Evolutionary conservation across 1,284 basidiomycete genomes (phyloP), one percentile per base, ranked within the genome.

Genomic region (Tetrapyrgos nigripes): DNA sequence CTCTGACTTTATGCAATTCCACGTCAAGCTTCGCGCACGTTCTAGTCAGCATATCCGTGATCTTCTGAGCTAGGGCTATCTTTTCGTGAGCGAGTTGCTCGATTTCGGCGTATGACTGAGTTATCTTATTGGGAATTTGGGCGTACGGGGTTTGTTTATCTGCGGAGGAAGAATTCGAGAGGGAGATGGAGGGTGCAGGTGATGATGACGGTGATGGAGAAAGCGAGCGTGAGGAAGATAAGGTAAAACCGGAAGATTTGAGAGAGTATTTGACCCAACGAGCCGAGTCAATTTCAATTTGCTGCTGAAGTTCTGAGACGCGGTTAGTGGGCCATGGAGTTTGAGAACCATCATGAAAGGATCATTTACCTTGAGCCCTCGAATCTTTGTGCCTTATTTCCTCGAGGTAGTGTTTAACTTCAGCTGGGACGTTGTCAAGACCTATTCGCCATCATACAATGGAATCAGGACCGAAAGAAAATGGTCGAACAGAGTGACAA

Each of bases 391-490:
- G 81, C 62, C 81, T 84, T 60, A 94, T 92, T 73, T 93, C 91
- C 54, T 86, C 82, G 9, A 92, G 77, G 21, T 93, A 73, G 70
- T 88, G 87, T 23, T 83, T 79, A 4, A 92, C 86, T 73, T 93
- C 91, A 55, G 81, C 79, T 1, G 89, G 89, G 14, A 93, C 75
- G 70, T 93, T 92, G 64, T 94, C 92, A 31, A 94, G 79, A 68
- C 88, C 80, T 82, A 24, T 21, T 14, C 31, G 8, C 23, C n/a
- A 31, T 33, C 43, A 27, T 5, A 40, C 11, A 26, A 28, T 40
- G 2, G 29, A 37, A 24, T 23, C 14, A 23, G 48, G 3, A 19
- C 13, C 24, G 35, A 37, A 48, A 27, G 26, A 53, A 43, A n/a
- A n/a, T n/a, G n/a, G n/a, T 11, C 11, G 13, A 21, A 13, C 45